Conservation (phyloP, 495 filamentous ascomycete genomes). For the Penicillium desertorum region DNA sequence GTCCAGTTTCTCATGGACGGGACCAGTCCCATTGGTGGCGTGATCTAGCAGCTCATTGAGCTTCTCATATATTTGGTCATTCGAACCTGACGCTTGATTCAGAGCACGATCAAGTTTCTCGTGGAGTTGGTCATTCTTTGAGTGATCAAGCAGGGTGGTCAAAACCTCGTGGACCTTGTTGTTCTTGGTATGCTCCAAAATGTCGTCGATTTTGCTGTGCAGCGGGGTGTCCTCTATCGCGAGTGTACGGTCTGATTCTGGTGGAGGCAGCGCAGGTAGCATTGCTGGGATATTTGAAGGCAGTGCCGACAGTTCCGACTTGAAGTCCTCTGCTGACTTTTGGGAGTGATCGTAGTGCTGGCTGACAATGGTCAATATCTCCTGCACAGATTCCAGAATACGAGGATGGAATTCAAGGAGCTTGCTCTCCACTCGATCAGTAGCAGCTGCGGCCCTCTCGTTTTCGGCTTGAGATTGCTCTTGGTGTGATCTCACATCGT, state of each 20-base stretch:
- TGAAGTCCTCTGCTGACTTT: slow-evolving; percentile 51
- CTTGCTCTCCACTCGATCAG: slow-evolving; percentile 73
- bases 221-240: slow-evolving; percentile 62
- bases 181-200: slow-evolving; percentile 61
- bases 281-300: slow-evolving; percentile 50
- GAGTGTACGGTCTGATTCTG: slow-evolving; percentile 36
- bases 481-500: slow-evolving; percentile 70
- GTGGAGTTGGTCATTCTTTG: slow-evolving; percentile 45
- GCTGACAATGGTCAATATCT: slow-evolving; percentile 75
- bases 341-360: slow-evolving; percentile 74
- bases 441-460: slow-evolving; percentile 63
- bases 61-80: slow-evolving; percentile 53
- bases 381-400: slow-evolving; percentile 75
- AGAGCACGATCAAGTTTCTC: slow-evolving; percentile 58
- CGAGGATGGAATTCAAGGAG: slow-evolving; percentile 80
- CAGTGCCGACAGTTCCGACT: slow-evolving; percentile 51
- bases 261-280: slow-evolving; percentile 49
- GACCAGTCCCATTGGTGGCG: slow-evolving; percentile 50
- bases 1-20: slow-evolving; percentile 72
- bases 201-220: slow-evolving; percentile 81
- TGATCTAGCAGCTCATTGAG: slow-evolving; percentile 63
- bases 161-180: slow-evolving; percentile 74
- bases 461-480: slow-evolving; percentile 74
- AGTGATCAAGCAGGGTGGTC: slow-evolving; percentile 69
- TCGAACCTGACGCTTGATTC: slow-evolving; percentile 48